A percentile compares a stretch with the other conserved stretches of the same genome.
Conservation (phyloP, 176 grass and related monocot species). For the Bothriochloa decipiens region DNA sequence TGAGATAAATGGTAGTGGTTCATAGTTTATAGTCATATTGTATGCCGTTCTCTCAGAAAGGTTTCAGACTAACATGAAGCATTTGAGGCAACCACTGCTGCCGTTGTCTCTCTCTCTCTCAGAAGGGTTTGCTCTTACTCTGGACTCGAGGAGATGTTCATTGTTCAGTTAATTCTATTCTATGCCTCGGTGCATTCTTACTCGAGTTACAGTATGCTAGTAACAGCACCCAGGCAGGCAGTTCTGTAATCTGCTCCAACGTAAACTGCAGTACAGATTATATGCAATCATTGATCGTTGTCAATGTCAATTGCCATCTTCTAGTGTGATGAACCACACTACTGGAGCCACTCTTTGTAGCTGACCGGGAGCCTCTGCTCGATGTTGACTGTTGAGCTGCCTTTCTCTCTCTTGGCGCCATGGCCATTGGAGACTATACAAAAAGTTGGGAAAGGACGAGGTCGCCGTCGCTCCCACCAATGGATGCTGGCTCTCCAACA, state of each 20-base stretch:
- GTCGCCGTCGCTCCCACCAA: not conserved
- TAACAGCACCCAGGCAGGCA: not conserved
- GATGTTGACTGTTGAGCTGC: not conserved
- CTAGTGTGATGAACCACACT: too few relatives aligned
- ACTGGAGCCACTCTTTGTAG: not conserved
- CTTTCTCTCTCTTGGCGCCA: not conserved
- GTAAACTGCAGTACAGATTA: not conserved
- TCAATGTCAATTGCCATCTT: too few relatives aligned
- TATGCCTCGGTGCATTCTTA: not conserved
- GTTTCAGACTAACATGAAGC: not conserved
- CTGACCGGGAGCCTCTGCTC: not conserved
- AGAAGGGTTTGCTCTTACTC: not conserved
- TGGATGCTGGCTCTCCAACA: not conserved
- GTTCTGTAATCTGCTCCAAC: not conserved
- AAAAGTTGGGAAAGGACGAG: not conserved
- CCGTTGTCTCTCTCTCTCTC: not conserved
- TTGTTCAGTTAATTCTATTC: not conserved
- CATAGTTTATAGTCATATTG: slow-evolving; percentile 13
- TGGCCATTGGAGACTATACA: not conserved
- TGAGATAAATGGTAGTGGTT: slow-evolving; percentile 29
- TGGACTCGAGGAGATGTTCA: not conserved
- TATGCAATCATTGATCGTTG: not conserved
- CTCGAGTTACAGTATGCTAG: not conserved
- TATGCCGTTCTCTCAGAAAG: slow-evolving; percentile 15
- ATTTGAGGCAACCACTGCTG: not conserved